Base-by-base conservation (phyloP, 1,139 yeast species). In the Blastobotrys arbuscula region DNA sequence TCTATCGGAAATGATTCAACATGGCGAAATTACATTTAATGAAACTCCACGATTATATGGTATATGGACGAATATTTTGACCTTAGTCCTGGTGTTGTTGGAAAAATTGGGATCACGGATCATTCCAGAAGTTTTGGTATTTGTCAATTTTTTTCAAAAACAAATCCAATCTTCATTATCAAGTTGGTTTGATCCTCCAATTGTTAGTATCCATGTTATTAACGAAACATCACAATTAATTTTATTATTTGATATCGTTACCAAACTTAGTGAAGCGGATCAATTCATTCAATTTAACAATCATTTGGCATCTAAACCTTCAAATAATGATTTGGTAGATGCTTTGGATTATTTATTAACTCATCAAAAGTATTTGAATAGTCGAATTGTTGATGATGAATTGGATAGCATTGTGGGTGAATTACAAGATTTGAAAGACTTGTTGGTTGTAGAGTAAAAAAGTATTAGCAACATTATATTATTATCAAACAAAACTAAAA, bases 181-280 rank as follows among this genome's bases (percentile, higher is more conserved):
- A 24, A 76, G 82, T 44, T 90, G 97, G 97, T 73, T 81, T 24
- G 72, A 80, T 21, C 69, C 83, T 40, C n/a, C 45, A 33, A 39
- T 16, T 18, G 15, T 46, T 24, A 19, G 26, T 10, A 78, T 90
- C 16, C 78, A 88, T 2, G 74, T 78, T 1, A 76, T 87, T 9
- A 81, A 82, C 47, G 97, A 90, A 64, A 85, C 96, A 0, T 77
- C 81, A 50, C 95, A 88, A 62, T 69, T 88, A n/a, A 73, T 86
- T 26, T 62, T 85, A 42, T 64, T 90, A 10, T 80, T 82, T 52
- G 80, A 81, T 54, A 74, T 84, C 47, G 66, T 88, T 51, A 50
- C 53, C 26, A 50, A 50, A 44, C 53, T 74, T 65, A 53, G 66
- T 72, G 57, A 53, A 20, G 5, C 68, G 77, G 60, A 74, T 74